Evolutionary conservation across 352 stramenopile genomes (phyloP).

Genomic region (Globisporangium camurandrum): DNA sequence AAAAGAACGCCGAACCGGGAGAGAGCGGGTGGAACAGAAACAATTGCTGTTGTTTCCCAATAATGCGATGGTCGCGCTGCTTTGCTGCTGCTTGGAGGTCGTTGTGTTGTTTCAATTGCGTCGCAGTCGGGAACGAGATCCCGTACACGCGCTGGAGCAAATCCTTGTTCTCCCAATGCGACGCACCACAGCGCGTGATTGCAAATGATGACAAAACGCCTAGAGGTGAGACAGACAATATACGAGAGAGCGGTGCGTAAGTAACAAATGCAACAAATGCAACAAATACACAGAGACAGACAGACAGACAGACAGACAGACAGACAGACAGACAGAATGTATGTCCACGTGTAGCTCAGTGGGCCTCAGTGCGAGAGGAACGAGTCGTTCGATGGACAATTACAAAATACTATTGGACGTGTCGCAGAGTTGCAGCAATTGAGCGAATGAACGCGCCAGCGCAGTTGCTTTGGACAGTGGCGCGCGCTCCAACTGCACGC

Average conservation of each 20-base stretch:
- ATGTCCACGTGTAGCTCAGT: constrained; percentile 75
- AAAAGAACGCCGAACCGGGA: constrained; percentile 96
- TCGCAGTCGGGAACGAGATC: constrained; percentile 91
- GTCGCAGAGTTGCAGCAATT: no score
- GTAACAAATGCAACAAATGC: not conserved
- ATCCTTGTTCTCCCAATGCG: constrained; percentile 88
- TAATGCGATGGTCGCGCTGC: constrained; percentile 93
- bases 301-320: no score
- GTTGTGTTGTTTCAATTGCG: constrained; percentile 84
- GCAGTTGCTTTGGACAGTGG: no score
- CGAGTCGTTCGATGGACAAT: constrained; percentile 63
- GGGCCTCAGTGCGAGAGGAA: constrained; percentile 63
- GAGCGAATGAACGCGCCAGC: no score
- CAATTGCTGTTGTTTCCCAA: constrained; percentile 95
- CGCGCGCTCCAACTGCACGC: constrained; percentile 68
- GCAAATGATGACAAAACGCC: constrained; percentile 91
- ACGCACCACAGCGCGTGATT: constrained; percentile 91
- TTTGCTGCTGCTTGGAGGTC: constrained; percentile 93
- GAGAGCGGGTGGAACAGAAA: constrained; percentile 94
- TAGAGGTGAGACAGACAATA: constrained; percentile 6
- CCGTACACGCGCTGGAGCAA: constrained; percentile 96
- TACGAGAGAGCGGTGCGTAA: not conserved
- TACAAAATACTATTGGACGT: constrained; percentile 42
- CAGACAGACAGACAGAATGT: constrained; percentile 23
- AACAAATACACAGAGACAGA: no score